These are phyloP conservation scores for Populus deltoides DNA, from an alignment of 345 rosid genomes.

Conservation along the genomic window DNA sequence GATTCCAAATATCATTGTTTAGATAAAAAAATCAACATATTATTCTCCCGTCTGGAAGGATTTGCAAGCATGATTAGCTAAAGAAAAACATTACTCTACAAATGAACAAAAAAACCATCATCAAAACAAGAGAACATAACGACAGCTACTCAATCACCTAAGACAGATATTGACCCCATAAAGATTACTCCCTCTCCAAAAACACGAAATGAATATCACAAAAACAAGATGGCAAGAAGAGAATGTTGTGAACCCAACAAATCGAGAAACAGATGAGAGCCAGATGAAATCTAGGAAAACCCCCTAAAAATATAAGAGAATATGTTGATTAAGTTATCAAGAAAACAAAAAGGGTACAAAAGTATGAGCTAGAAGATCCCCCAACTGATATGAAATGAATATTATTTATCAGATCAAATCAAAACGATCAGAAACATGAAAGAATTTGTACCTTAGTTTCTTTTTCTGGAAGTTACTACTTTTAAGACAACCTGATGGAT, in stretches of 20 bases:
- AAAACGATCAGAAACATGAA: neutral
- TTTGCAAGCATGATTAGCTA: neutral
- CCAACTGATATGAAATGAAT: neutral
- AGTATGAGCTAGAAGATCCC: neutral
- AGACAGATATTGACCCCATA: neutral
- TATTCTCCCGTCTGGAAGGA: neutral
- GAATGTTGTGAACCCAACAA: neutral
- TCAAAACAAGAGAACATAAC: neutral
- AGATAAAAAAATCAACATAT: neutral
- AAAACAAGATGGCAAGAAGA: neutral
- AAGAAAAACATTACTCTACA: no score
- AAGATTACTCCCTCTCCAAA: neutral
- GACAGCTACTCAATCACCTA: constrained; percentile 7
- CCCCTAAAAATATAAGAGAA: neutral
- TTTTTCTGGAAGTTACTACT: neutral
- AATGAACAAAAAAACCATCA: no score
- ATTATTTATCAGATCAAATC: no score
- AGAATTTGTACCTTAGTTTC: neutral
- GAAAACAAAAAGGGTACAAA: neutral
- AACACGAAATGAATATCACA: neutral
- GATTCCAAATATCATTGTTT: neutral
- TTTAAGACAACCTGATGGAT: neutral
- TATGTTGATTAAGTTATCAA: neutral
- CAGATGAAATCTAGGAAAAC: neutral
- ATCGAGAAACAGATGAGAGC: neutral